These are phyloP conservation scores for Paecilomyces dactylethromorphus DNA, from an alignment of 2,329 filamentous ascomycete genomes.

Conservation along the genomic window DNA sequence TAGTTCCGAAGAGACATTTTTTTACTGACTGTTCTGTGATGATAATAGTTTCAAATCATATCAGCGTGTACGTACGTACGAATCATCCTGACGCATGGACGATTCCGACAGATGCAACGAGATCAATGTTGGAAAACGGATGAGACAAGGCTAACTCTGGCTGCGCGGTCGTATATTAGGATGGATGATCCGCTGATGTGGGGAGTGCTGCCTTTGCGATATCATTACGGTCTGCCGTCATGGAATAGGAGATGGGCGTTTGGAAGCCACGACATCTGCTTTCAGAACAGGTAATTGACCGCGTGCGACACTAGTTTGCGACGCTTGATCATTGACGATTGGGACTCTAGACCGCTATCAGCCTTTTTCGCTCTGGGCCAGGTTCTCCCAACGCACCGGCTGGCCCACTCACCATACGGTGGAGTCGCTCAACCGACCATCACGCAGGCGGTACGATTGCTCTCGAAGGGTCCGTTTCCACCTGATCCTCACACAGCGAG, in stretches of 20 bases:
- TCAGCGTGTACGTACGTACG: slow-evolving; percentile 68
- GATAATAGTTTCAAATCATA: slow-evolving; percentile 73
- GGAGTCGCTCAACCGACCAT: slow-evolving; percentile 88
- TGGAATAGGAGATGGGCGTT: slow-evolving; percentile 78
- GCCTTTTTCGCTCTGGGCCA: slow-evolving; percentile 86
- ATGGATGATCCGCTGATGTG: slow-evolving; percentile 92
- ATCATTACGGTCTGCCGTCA: slow-evolving; percentile 58
- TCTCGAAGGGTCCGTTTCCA: slow-evolving; percentile 61
- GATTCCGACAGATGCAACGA: slow-evolving; percentile 11
- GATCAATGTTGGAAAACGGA: slow-evolving; percentile 4
- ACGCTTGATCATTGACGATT: slow-evolving; percentile 4
- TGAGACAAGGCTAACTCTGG: slow-evolving; percentile 20
- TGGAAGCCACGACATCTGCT: slow-evolving; percentile 93
- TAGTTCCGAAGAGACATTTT: slow-evolving; percentile 5
- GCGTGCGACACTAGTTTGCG: neutral
- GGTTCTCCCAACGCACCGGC: slow-evolving; percentile 80
- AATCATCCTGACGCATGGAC: slow-evolving; percentile 8
- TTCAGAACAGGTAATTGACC: slow-evolving; percentile 64
- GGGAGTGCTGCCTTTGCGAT: slow-evolving; percentile 74
- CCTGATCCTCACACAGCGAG: slow-evolving; percentile 38
- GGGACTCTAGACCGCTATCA: slow-evolving; percentile 52
- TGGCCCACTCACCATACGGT: slow-evolving; percentile 68
- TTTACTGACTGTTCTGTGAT: slow-evolving; percentile 1
- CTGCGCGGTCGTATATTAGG: slow-evolving; percentile 42
- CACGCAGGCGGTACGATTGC: slow-evolving; percentile 73